A percentile compares a stretch with the other conserved stretches of the same genome.
Conservation (phyloP, 2,329 filamentous ascomycete species). For the Ilyonectria mors-panacis region DNA sequence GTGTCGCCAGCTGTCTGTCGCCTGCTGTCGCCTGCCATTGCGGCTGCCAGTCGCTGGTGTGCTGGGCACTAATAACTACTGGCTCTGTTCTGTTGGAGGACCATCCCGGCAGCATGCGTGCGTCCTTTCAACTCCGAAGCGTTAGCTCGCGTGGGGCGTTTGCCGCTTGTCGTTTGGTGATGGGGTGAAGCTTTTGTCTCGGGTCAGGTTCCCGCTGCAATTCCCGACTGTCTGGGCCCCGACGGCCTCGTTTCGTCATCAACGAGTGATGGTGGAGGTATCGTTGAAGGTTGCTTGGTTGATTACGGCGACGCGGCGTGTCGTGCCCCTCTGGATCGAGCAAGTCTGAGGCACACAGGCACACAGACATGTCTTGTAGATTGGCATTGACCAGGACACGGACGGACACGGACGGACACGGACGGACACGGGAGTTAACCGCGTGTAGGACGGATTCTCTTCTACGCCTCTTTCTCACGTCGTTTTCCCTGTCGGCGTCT, state of each 20-base stretch:
- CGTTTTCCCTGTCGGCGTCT: neutral
- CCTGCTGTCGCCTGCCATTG: neutral
- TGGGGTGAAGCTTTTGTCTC: constrained; percentile 21
- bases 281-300: constrained; percentile 4
- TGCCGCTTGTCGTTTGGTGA: constrained; percentile 5
- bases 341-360: neutral
- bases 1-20: neutral
- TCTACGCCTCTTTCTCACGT: neutral
- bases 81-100: neutral
- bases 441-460: constrained; percentile 5
- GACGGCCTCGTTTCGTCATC: constrained; percentile 19
- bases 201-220: constrained; percentile 32
- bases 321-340: constrained; percentile 22
- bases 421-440: constrained; percentile 12
- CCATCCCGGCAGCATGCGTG: constrained; percentile 1
- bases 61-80: no score
- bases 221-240: constrained; percentile 36
- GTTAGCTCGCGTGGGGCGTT: constrained; percentile 8
- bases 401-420: constrained; percentile 11
- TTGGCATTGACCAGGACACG: constrained; percentile 12
- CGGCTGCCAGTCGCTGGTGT: neutral
- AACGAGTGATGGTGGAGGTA: constrained; percentile 5
- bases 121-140: neutral
- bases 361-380: neutral
- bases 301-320: neutral